Evolutionary conservation across 1,284 basidiomycete genomes (phyloP).

Genomic region (Singerocomus inundabilis): DNA sequence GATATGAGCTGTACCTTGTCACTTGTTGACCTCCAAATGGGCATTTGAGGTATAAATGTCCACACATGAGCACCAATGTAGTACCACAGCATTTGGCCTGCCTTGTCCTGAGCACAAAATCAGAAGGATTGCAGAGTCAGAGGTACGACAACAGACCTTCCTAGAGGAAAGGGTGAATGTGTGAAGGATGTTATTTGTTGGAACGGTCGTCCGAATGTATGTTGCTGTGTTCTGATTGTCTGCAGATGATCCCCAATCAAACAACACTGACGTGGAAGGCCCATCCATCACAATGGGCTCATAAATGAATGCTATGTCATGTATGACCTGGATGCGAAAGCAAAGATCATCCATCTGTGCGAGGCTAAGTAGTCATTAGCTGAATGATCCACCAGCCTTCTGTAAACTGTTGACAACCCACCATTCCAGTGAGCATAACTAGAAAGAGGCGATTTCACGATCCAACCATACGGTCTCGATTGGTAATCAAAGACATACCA

Average conservation of each 20-base stretch:
- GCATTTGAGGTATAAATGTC: conserved; percentile 27
- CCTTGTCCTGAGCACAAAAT: conserved; percentile 29
- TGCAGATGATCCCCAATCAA: conserved; percentile 48
- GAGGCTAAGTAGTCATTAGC: conserved; percentile 30
- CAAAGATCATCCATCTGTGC: conserved; percentile 33
- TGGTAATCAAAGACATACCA: conserved; percentile 18
- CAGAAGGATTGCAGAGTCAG: background rate
- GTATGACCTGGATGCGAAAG: conserved; percentile 38
- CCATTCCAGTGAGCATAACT: conserved; percentile 36
- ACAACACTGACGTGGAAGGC: conserved; percentile 40
- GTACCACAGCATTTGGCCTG: conserved; percentile 36
- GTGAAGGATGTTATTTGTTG: conserved; percentile 35
- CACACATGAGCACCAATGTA: conserved; percentile 47
- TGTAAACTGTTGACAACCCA: background rate
- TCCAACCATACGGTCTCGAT: background rate
- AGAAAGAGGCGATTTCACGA: background rate
- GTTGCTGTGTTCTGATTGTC: conserved; percentile 33
- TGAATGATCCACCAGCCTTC: background rate
- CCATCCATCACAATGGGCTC: conserved; percentile 54
- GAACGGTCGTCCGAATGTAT: conserved; percentile 35
- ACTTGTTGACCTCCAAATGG: conserved; percentile 40
- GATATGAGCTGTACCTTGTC: conserved; percentile 31
- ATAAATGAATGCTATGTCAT: conserved; percentile 46
- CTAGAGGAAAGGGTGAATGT: conserved; percentile 46
- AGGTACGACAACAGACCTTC: conserved; percentile 33